phyloP scores from a whole-genome alignment of 805 yeast species.

The Lipomyces orientalis region DNA sequence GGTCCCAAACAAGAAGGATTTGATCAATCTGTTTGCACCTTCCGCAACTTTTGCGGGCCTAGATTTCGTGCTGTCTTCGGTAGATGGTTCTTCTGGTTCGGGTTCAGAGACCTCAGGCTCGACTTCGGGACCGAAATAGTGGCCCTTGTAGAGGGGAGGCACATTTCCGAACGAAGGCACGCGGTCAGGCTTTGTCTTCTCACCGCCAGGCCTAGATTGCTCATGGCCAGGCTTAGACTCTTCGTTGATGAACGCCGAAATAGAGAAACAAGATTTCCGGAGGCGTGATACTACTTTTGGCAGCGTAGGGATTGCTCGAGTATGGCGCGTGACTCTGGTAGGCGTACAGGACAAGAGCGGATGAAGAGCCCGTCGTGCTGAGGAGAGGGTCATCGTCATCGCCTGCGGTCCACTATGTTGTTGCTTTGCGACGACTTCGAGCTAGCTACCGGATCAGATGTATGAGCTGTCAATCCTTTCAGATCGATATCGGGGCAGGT shows the following conservation, averaged over 20 bases:
- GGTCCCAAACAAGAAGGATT: slow-evolving; percentile 50
- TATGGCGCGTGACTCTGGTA: not conserved
- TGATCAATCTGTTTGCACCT: slow-evolving; percentile 40
- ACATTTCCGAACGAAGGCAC: slow-evolving; percentile 36
- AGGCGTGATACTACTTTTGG: not conserved
- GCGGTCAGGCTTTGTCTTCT: slow-evolving; percentile 3
- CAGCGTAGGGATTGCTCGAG: not conserved
- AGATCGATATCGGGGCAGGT: not conserved
- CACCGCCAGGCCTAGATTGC: not conserved
- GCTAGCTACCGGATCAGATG: not conserved
- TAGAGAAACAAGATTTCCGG: not conserved
- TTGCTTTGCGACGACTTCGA: not conserved
- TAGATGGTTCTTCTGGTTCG: not conserved
- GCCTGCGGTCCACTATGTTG: not conserved
- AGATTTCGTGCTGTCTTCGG: not conserved
- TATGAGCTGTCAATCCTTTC: not conserved
- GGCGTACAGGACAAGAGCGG: not conserved
- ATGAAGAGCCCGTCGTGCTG: slow-evolving; percentile 1
- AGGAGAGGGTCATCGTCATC: not conserved
- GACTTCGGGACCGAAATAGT: slow-evolving; percentile 20
- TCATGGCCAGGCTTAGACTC: not conserved
- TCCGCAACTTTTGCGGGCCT: not conserved
- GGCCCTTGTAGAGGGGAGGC: slow-evolving; percentile 33
- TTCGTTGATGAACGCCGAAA: not conserved
- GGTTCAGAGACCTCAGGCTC: not conserved